These are phyloP conservation scores for Fusarium sp. DNA, from an alignment of 2,329 filamentous ascomycete genomes.

Conservation along the genomic window DNA sequence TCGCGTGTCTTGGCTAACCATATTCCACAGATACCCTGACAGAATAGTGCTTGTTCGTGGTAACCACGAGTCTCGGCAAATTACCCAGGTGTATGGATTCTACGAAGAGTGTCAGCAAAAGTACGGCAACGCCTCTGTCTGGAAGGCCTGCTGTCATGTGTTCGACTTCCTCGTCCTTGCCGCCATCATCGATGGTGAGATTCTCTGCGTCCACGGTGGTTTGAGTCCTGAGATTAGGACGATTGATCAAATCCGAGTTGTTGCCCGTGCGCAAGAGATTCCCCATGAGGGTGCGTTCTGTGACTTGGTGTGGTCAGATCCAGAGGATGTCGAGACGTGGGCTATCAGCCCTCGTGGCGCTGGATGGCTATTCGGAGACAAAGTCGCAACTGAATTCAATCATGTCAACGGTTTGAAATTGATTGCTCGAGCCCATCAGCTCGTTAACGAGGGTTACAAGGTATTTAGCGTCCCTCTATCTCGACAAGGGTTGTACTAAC, in stretches of 20 bases:
- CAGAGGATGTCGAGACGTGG: conserved; percentile 96
- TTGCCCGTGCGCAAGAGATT: conserved; percentile 96
- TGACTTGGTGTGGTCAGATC: conserved; percentile 97
- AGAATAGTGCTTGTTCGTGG: conserved; percentile 95
- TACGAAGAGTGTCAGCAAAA: conserved; percentile 99
- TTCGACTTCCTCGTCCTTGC: conserved; percentile 97
- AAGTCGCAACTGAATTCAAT: conserved; percentile 97
- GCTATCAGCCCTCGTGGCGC: conserved; percentile 92
- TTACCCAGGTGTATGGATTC: conserved; percentile 98
- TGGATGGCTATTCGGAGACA: conserved; percentile 97
- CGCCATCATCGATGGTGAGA: conserved; percentile 97
- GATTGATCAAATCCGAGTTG: conserved; percentile 98
- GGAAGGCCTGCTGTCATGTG: conserved; percentile 99
- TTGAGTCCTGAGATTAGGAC: conserved; percentile 91
- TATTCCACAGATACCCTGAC: conserved; percentile 77
- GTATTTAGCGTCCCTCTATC: conserved; percentile 53
- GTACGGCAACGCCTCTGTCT: conserved; percentile 98
- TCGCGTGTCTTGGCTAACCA: conserved; percentile 31
- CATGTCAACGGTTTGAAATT: conserved; percentile 96
- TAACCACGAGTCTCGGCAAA: conserved; percentile 96
- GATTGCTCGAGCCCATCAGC: conserved; percentile 95
- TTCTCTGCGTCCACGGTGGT: conserved; percentile 97
- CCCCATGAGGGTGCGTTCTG: conserved; percentile 99
- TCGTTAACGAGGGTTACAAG: conserved; percentile 98
- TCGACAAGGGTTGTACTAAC: conserved; percentile 40